phyloP scores from a whole-genome alignment of 2,329 filamentous ascomycete genomes.

The Ophiostoma perfectum region DNA sequence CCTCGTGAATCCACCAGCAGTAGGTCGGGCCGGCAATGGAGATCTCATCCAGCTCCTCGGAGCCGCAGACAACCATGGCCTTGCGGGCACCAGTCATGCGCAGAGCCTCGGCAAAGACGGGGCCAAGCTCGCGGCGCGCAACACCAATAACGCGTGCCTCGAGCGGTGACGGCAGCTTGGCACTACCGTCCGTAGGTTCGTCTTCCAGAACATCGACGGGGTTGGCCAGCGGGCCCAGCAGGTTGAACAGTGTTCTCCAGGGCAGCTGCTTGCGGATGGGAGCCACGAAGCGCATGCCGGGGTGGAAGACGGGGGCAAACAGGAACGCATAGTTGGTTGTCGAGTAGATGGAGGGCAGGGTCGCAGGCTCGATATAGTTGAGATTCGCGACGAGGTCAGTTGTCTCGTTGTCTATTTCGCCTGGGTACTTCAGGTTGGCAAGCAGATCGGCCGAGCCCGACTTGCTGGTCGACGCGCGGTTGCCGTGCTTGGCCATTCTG shows the following conservation, averaged over 20 bases:
- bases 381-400: conserved; percentile 61
- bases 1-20: conserved; percentile 71
- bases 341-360: conserved; percentile 67
- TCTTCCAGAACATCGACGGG: conserved; percentile 62
- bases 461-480: conserved; percentile 89
- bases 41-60: conserved; percentile 92
- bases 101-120: conserved; percentile 82
- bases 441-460: conserved; percentile 93
- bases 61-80: conserved; percentile 80
- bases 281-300: conserved; percentile 85
- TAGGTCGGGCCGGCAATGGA: conserved; percentile 83
- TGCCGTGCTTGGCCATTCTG: conserved; percentile 89
- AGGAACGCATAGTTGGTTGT: conserved; percentile 89
- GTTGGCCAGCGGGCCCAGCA: conserved; percentile 87
- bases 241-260: conserved; percentile 95
- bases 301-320: conserved; percentile 93
- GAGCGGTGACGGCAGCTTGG: conserved; percentile 36
- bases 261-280: conserved; percentile 81
- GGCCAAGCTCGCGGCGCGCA: conserved; percentile 77
- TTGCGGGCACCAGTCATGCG: conserved; percentile 70
- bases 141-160: conserved; percentile 94
- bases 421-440: conserved; percentile 59
- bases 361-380: conserved; percentile 64
- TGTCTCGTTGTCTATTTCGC: conserved; percentile 26
- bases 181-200: conserved; percentile 2